phyloP scores from a whole-genome alignment of 2,329 filamentous ascomycete genomes.

The Tolypocladium endophyticum region DNA sequence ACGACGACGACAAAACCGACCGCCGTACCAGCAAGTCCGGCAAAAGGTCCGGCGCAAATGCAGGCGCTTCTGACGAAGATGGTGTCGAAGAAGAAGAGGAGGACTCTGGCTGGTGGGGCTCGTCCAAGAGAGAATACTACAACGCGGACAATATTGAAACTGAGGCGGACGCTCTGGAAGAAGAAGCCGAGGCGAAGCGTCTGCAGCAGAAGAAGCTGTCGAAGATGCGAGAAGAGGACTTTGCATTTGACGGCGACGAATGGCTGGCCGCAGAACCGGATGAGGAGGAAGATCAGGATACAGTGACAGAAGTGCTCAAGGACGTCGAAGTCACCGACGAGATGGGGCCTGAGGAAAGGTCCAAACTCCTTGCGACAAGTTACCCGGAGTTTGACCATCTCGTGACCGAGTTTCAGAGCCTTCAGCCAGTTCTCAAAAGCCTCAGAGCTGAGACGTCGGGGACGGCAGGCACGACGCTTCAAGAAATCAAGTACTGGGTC shows the following conservation, averaged over 20 bases:
- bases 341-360: conserved; percentile 64
- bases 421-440: conserved; percentile 55
- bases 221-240: conserved; percentile 84
- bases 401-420: conserved; percentile 64
- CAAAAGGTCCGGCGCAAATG: conserved; percentile 20
- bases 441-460: conserved; percentile 48
- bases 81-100: conserved; percentile 41
- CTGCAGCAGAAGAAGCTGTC: conserved; percentile 85
- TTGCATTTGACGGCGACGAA: conserved; percentile 82
- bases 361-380: conserved; percentile 63
- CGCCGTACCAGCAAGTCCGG: conserved; percentile 1
- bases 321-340: conserved; percentile 72
- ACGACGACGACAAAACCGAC: neutral
- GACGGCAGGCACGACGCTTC: conserved; percentile 40
- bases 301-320: conserved; percentile 79
- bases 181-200: conserved; percentile 81
- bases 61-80: conserved; percentile 31
- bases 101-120: conserved; percentile 70
- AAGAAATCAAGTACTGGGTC: conserved; percentile 65
- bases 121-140: conserved; percentile 85
- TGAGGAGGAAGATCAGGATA: conserved; percentile 40
- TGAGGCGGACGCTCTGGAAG: conserved; percentile 65
- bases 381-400: conserved; percentile 91
- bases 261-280: conserved; percentile 57
- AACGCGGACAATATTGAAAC: conserved; percentile 66